Evolutionary conservation across 176 grass and related monocot genomes (phyloP), one percentile per base, ranked within the genome.

Genomic region (Avena atlantica): DNA sequence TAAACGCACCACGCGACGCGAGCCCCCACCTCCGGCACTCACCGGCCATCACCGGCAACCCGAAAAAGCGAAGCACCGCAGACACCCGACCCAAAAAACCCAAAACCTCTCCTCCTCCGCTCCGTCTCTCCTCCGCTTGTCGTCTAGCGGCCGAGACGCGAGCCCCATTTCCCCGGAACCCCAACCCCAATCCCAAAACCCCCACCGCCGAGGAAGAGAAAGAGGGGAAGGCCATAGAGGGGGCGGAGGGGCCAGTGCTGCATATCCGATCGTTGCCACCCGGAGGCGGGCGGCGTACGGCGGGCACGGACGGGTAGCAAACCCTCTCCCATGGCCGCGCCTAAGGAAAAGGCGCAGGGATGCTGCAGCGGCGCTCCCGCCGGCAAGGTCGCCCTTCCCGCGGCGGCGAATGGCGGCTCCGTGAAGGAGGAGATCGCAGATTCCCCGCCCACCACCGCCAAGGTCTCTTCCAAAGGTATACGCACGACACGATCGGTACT

Each of bases 311-410:
- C 66, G 90, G 83, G 81, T 92, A 25, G 85, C 86, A 48, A 86
- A 90, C 69, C 90, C 93, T 13, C 79, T 76, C 51, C 93, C 87
- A 95, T 95, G 88, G 93, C 88, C 86, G 50, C 86, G 90, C 85
- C 88, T 90, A 65, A 92, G 90, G 90, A 95, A 40, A 40, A 85
- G 12, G 15, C 45, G 45, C 9, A 78, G 88, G 69, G 83, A 4
- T 89, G 40, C 86, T 89, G 83, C 81, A 74, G 59, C 15, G 69
- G 63, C 44, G 76, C 20, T 15, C 25, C 63, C n/a, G n/a, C 80
- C 50, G 78, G 34, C 9, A 88, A 23, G 11, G 87, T 58, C 4
- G 80, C 75, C 11, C 69, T 75, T 14, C 57, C 58, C 85, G 77
- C 74, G 62, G 83, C 88, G 72, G 89, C 88, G 8, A 15, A 8